A percentile compares a stretch with the other conserved stretches of the same genome.
These are phyloP conservation scores for Suillus americanus DNA, from an alignment of 768 basidiomycete species.

Conservation along the genomic window DNA sequence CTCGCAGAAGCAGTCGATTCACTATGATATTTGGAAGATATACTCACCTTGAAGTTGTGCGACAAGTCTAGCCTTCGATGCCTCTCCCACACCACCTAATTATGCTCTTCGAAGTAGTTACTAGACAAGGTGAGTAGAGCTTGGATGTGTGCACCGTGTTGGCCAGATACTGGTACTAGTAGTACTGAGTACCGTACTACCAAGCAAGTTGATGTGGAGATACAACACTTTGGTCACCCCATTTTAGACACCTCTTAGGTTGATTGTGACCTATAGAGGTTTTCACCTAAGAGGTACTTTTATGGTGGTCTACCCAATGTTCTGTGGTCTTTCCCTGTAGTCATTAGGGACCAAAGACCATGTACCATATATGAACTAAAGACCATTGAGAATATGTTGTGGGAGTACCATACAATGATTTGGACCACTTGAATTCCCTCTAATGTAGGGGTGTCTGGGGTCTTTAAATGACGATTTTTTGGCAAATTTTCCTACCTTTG, in stretches of 20 bases:
- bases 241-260: not conserved
- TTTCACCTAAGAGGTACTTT: slow-evolving; percentile 2
- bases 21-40: too few species aligned
- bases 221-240: not conserved
- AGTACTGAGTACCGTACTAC: too few species aligned
- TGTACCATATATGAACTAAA: not conserved
- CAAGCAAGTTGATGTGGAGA: too few species aligned
- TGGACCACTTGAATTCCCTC: not conserved
- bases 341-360: not conserved
- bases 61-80: too few species aligned
- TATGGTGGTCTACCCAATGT: not conserved
- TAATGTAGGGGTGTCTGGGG: not conserved
- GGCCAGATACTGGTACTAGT: too few species aligned
- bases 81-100: too few species aligned
- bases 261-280: not conserved
- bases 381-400: not conserved
- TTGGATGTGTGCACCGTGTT: too few species aligned
- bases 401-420: not conserved
- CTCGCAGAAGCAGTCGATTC: not conserved
- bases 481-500: not conserved
- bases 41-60: too few species aligned
- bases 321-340: not conserved
- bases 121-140: too few species aligned
- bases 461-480: not conserved
- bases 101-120: too few species aligned